Conservation (phyloP, 176 grass and related monocot species). For the Carex kokanica region DNA sequence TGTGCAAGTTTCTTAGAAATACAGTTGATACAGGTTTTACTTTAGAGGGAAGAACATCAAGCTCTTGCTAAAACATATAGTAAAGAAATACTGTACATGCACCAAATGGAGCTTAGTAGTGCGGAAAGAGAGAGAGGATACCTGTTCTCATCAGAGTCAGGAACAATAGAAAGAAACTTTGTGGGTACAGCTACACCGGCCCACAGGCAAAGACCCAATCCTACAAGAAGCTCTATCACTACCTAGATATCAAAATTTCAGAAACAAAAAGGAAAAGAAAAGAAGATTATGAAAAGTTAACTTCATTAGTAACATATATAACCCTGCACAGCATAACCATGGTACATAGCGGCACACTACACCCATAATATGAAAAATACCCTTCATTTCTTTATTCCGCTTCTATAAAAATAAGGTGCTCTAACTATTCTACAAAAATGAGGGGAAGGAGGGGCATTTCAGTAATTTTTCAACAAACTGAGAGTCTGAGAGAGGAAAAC, state of each 20-base stretch:
- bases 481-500: neutral
- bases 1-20: neutral
- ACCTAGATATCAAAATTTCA: constrained; percentile 47
- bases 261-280: neutral
- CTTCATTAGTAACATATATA: neutral
- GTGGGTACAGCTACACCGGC: constrained; percentile 64
- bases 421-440: neutral
- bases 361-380: neutral
- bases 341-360: neutral
- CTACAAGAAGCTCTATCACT: constrained; percentile 66
- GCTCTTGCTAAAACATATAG: neutral
- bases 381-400: neutral
- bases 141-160: constrained; percentile 95
- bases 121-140: neutral
- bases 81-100: constrained; percentile 11
- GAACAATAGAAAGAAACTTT: constrained; percentile 66
- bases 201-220: constrained; percentile 71
- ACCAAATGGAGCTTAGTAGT: neutral
- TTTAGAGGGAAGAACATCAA: neutral
- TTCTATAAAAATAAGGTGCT: neutral
- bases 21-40: neutral
- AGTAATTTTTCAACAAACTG: neutral
- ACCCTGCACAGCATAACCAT: neutral
- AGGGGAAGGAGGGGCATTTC: neutral
- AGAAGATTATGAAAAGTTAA: neutral